Evolutionary conservation across 2,329 filamentous ascomycete genomes (phyloP).

Genomic region (Ustulina deusta): DNA sequence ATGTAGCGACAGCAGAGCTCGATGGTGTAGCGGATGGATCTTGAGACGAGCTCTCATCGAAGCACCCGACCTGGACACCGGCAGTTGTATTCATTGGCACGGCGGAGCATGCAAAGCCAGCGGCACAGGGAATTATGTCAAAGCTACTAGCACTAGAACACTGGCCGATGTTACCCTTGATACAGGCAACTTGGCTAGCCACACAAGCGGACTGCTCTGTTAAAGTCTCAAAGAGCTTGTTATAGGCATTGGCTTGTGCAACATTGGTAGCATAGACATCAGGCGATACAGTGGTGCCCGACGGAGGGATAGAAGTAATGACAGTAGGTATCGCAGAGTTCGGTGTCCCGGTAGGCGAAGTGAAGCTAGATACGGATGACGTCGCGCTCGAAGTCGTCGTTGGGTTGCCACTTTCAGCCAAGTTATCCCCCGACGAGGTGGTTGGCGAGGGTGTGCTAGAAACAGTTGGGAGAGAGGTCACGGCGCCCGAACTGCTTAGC

Average conservation of each 20-base stretch:
- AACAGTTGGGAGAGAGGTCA: conserved; percentile 15
- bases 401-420: conserved; percentile 19
- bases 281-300: conserved; percentile 57
- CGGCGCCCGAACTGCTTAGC: conserved; percentile 11
- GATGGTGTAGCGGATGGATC: conserved; percentile 30
- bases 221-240: conserved; percentile 60
- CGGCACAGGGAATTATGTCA: conserved; percentile 54
- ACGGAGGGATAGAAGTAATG: conserved; percentile 51
- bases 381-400: conserved; percentile 28
- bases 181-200: conserved; percentile 63
- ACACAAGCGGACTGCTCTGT: conserved; percentile 61
- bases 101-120: conserved; percentile 62
- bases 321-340: conserved; percentile 58
- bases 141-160: conserved; percentile 60
- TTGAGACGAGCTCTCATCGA: conserved; percentile 48
- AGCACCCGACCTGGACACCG: conserved; percentile 64
- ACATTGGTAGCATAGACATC: conserved; percentile 60
- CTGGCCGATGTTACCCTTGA: conserved; percentile 61
- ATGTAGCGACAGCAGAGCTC: conserved; percentile 29
- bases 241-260: conserved; percentile 58
- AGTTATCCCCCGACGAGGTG: conserved; percentile 11
- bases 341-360: conserved; percentile 54
- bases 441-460: conserved; percentile 16
- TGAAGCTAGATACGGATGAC: conserved; percentile 42
- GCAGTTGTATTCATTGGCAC: conserved; percentile 63